phyloP scores from a whole-genome alignment of 1,284 basidiomycete genomes.

The Stygiomarasmius scandens region DNA sequence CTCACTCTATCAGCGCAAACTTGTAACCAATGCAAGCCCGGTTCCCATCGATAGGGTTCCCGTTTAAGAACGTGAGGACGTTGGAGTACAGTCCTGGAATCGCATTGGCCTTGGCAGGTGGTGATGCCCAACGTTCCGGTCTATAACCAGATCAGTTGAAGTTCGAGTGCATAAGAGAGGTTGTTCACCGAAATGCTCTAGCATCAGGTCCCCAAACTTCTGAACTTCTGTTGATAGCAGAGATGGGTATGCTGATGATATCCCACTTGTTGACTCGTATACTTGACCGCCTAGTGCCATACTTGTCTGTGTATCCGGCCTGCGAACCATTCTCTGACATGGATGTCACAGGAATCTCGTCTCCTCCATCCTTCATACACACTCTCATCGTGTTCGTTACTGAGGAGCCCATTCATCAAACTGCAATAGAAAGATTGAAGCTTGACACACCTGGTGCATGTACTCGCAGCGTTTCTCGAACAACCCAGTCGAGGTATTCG shows the following conservation, averaged over 20 bases:
- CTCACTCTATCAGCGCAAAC: constrained; percentile 72
- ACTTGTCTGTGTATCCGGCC: constrained; percentile 27
- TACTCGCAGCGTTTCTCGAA: constrained; percentile 69
- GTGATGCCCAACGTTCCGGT: constrained; percentile 60
- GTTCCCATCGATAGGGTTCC: constrained; percentile 53
- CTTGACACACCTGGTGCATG: too few relatives aligned
- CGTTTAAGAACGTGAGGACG: constrained; percentile 66
- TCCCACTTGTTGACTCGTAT: constrained; percentile 56
- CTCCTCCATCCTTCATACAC: constrained; percentile 45
- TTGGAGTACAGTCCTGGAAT: constrained; percentile 68
- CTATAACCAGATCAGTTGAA: constrained; percentile 28
- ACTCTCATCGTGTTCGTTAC: constrained; percentile 69
- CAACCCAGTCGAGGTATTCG: constrained; percentile 44
- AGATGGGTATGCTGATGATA: constrained; percentile 63
- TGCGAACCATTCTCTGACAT: not conserved
- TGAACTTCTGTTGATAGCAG: constrained; percentile 62
- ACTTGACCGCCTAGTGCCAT: constrained; percentile 33
- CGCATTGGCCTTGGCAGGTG: constrained; percentile 40
- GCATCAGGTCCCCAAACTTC: constrained; percentile 75
- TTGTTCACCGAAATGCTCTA: constrained; percentile 54
- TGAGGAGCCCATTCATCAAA: too few relatives aligned
- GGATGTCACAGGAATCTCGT: constrained; percentile 57
- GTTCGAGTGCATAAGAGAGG: not conserved
- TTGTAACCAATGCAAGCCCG: constrained; percentile 74
- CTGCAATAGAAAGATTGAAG: too few relatives aligned